These are phyloP conservation scores for Psophocarpus tetragonolobus DNA, from an alignment of 306 rosid genomes.

Conservation along the genomic window DNA sequence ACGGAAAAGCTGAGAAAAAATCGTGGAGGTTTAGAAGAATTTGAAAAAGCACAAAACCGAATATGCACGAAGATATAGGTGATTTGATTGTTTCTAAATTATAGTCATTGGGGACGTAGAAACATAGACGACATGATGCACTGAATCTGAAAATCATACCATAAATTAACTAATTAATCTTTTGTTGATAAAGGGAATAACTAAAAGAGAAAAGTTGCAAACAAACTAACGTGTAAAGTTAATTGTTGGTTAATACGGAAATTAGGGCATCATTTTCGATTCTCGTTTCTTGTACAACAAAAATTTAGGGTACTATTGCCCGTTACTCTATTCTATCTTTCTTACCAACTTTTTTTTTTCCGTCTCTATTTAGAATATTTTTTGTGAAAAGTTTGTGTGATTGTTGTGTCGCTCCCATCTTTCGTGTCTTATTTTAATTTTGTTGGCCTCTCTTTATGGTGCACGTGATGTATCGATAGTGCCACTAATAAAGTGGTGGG, in stretches of 20 bases:
- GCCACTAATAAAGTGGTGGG: not conserved
- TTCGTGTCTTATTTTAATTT: not conserved
- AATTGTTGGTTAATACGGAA: slow-evolving; percentile 25
- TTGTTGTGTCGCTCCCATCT: not conserved
- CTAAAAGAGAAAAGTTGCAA: not conserved
- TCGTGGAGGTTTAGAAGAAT: slow-evolving; percentile 27
- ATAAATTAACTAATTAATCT: not conserved
- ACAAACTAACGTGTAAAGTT: not conserved
- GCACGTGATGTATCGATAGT: not conserved
- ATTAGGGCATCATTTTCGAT: slow-evolving; percentile 46
- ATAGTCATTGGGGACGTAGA: not conserved
- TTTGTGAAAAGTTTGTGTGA: not conserved
- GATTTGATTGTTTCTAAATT: not conserved
- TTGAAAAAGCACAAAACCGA: not conserved
- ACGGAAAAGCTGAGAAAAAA: slow-evolving; percentile 34
- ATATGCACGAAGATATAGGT: slow-evolving; percentile 15
- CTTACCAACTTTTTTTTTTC: not conserved
- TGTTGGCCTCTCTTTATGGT: not conserved
- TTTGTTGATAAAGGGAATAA: not conserved
- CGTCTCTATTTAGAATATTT: not conserved
- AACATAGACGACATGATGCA: not conserved
- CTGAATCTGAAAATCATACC: not conserved
- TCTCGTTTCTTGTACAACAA: not conserved
- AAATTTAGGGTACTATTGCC: not conserved
- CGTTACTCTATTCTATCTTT: not conserved